Percentiles rank a stretch among this genome's conserved stretches.
phyloP scores from a whole-genome alignment of 257 asterid genomes.

The Capsicum baccatum region DNA sequence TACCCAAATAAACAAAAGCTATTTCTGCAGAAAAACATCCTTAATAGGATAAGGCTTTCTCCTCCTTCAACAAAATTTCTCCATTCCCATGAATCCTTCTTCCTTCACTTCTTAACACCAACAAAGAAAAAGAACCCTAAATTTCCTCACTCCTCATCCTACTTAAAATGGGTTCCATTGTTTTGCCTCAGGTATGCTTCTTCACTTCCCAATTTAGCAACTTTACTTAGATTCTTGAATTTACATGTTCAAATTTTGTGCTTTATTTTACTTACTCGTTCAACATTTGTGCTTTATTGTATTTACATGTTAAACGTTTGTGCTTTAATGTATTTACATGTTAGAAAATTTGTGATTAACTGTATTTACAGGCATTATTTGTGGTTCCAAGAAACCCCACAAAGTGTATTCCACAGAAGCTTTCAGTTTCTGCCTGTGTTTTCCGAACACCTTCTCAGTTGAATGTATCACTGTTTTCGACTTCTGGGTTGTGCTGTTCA shows the following conservation, averaged over 20 bases:
- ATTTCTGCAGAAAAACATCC: not conserved
- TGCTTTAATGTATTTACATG: too few relatives aligned
- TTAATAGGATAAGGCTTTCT: slow-evolving; percentile 29
- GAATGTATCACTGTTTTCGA: slow-evolving; percentile 2
- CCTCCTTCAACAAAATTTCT: not conserved
- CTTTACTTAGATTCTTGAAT: not conserved
- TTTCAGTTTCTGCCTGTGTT: slow-evolving; percentile 48
- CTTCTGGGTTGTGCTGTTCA: slow-evolving; percentile 31
- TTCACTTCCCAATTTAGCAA: not conserved
- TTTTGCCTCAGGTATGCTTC: slow-evolving; percentile 42
- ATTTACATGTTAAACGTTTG: slow-evolving; percentile 32
- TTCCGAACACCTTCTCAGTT: slow-evolving; percentile 40
- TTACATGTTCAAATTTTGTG: not conserved
- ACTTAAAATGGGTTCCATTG: slow-evolving; percentile 45
- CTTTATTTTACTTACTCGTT: slow-evolving; percentile 37
- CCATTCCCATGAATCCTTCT: slow-evolving; percentile 26
- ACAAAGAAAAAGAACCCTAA: not conserved
- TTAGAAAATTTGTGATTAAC: slow-evolving; percentile 18
- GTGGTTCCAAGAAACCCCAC: slow-evolving; percentile 51
- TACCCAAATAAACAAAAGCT: too few relatives aligned
- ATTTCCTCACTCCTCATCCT: not conserved
- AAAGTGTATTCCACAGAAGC: slow-evolving; percentile 46
- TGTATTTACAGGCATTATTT: slow-evolving; percentile 57
- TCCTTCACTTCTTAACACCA: not conserved
- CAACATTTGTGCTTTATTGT: slow-evolving; percentile 23